Evolutionary conservation across 495 filamentous ascomycete species (phyloP).

Genomic region (Xylaria venustula): DNA sequence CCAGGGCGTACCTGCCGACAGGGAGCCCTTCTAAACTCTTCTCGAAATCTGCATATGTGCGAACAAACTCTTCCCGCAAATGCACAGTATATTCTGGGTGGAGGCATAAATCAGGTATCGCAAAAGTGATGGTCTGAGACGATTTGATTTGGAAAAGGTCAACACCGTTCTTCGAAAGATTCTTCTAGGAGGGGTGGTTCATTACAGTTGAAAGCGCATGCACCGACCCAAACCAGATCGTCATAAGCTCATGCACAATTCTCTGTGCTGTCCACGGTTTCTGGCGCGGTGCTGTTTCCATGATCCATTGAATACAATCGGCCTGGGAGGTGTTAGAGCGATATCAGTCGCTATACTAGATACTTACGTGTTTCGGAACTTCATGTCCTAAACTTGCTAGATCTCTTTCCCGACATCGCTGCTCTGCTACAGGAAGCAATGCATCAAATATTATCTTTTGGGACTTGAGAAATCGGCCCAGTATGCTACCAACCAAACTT

Average conservation of each 20-base stretch:
- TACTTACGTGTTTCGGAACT: conserved; percentile 17
- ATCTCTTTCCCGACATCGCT: neutral
- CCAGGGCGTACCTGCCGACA: too few species aligned
- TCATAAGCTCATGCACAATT: conserved; percentile 4
- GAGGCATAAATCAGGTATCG: conserved; percentile 31
- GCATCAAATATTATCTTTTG: neutral
- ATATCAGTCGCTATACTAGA: neutral
- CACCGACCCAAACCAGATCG: conserved; percentile 8
- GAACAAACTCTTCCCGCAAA: conserved; percentile 1
- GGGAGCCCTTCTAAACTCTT: too few species aligned
- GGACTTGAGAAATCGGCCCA: neutral
- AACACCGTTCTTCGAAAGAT: too few species aligned
- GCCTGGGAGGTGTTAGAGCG: neutral
- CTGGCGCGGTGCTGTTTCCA: conserved; percentile 8
- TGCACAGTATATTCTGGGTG: conserved; percentile 30
- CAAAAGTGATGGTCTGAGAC: conserved; percentile 30
- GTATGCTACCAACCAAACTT: neutral
- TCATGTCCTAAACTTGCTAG: neutral
- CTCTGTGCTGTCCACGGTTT: conserved; percentile 3
- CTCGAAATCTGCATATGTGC: neutral
- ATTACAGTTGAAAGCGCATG: neutral
- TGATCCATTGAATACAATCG: conserved; percentile 40
- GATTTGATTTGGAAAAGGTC: too few species aligned
- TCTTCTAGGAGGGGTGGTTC: neutral
- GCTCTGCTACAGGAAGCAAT: neutral